Evolutionary conservation across 176 grass and related monocot species (phyloP), one percentile per base, ranked within the genome.

Genomic region (Cenchrus fungigraminus): DNA sequence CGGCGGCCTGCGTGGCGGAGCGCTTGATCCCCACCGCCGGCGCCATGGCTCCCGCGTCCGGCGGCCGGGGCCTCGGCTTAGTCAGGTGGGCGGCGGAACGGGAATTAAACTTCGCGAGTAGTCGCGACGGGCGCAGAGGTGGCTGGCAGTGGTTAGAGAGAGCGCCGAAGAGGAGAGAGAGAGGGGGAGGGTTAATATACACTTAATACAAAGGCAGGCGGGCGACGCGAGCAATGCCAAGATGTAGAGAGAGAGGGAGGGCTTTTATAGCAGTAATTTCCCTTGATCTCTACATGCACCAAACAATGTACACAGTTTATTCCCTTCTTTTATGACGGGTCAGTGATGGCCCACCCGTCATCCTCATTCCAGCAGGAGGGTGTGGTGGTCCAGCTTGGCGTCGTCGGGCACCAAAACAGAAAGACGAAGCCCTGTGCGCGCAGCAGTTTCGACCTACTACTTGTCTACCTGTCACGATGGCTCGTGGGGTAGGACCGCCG

Each of bases 21-120:
- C 81, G 87, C 87, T 97, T 93, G 37, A 83, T 13, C 81, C 64
- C 86, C 77, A 88, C 89, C 78, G 91, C 83, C 73, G 97, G 91
- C 70, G 92, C 93, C 94, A 96, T 96, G 88, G 81, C 76, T 77
- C 59, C 78, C 76, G 89, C 92, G 84, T 86, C 92, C 70, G 74
- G 72, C 12, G 67, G 55, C 45, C 77, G 76, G 40, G 73, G 70
- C 22, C 46, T 49, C 14, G 71, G 52, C 76, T 65, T 76, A 67
- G 78, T 89, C 83, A 82, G 74, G 42, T 42, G 40, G 15, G 56
- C 65, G 55, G 10, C 50, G 52, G 22, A 71, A 14, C 2, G 43
- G n/a, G 44, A 78, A 65, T 10, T 37, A 42, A 25, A 25, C 52
- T 40, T 62, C 44, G 45, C 71, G 56, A 55, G 46, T 80, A 60